phyloP scores from a whole-genome alignment of 116 monocot genomes.

The Phalaenopsis hybrid region DNA sequence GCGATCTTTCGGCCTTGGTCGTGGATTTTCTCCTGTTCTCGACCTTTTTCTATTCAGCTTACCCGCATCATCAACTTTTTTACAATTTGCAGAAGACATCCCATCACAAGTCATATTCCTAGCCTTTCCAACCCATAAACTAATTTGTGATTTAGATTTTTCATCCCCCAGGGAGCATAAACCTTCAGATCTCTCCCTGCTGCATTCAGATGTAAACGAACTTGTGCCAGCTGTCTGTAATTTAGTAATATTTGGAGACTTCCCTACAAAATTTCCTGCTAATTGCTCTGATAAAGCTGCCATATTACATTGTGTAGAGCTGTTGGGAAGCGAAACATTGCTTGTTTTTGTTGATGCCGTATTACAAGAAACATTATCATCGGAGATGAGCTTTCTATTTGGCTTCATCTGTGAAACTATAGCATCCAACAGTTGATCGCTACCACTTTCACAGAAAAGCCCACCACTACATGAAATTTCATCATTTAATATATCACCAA shows the following conservation, averaged over 20 bases:
- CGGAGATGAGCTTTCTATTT: constrained; percentile 9
- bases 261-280: neutral
- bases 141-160: constrained; percentile 37
- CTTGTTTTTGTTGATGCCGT: constrained; percentile 2
- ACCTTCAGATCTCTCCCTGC: constrained; percentile 6
- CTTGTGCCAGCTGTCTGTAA: constrained; percentile 9
- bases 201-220: constrained; percentile 11
- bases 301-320: constrained; percentile 21
- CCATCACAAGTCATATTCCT: constrained; percentile 17
- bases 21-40: constrained; percentile 72
- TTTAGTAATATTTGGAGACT: neutral
- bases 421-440: constrained; percentile 42
- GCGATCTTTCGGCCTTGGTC: constrained; percentile 91
- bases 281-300: constrained; percentile 31
- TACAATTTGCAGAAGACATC: constrained; percentile 15
- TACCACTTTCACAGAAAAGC: constrained; percentile 20
- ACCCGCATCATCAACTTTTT: constrained; percentile 19
- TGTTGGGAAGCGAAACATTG: constrained; percentile 1
- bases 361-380: constrained; percentile 20
- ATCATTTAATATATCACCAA: constrained; percentile 26
- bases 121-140: constrained; percentile 28
- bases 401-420: constrained; percentile 28
- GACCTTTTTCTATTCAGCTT: constrained; percentile 51
- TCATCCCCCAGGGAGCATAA: constrained; percentile 25
- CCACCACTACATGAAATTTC: constrained; percentile 20